Conservation (phyloP, 1,139 yeast species). For the Diutina ranongensis region DNA sequence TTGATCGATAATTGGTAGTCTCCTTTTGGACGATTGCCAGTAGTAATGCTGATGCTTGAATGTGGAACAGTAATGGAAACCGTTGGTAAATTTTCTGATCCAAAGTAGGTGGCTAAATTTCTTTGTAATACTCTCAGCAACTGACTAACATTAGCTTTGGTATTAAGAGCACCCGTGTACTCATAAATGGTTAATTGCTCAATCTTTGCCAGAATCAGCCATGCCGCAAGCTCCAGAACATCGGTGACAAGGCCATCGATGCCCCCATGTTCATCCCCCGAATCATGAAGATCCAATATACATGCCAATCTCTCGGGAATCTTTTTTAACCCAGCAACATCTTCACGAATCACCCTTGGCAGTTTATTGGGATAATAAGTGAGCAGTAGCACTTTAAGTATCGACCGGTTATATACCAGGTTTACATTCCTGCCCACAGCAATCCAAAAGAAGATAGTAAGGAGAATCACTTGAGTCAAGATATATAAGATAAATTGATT, state of each 20-base stretch:
- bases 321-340: conserved; percentile 59
- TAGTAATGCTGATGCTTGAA: conserved; percentile 22
- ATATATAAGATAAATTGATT: not conserved
- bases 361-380: conserved; percentile 74
- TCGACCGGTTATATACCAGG: conserved; percentile 40
- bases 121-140: conserved; percentile 48
- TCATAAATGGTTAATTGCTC: conserved; percentile 68
- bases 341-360: conserved; percentile 80
- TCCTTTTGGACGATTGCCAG: conserved; percentile 11
- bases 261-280: conserved; percentile 82
- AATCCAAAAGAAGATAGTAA: conserved; percentile 42
- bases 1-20: conserved; percentile 45
- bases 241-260: conserved; percentile 70
- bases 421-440: conserved; percentile 44
- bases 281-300: conserved; percentile 58
- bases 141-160: conserved; percentile 38
- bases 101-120: conserved; percentile 64
- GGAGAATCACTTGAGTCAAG: conserved; percentile 27
- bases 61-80: conserved; percentile 54
- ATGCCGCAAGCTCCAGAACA: conserved; percentile 66
- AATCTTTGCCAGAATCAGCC: conserved; percentile 85
- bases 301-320: conserved; percentile 71
- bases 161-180: conserved; percentile 48
- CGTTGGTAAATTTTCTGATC: conserved; percentile 54
- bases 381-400: conserved; percentile 48